These are phyloP conservation scores for Metschnikowia proteae DNA, from an alignment of 805 yeast genomes.

Conservation along the genomic window DNA sequence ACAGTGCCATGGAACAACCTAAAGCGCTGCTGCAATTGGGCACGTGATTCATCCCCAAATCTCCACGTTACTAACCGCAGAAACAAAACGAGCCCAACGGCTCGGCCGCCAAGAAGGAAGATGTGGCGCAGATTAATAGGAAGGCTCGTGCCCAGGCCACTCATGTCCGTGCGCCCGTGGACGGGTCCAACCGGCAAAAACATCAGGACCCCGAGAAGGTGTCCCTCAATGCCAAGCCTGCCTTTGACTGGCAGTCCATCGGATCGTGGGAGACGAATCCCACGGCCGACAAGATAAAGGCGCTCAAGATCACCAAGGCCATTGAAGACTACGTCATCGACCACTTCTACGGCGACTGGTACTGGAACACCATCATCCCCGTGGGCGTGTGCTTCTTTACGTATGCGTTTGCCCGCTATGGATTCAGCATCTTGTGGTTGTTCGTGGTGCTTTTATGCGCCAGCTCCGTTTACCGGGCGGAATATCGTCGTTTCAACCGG, in stretches of 20 bases:
- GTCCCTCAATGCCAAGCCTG: constrained; percentile 11
- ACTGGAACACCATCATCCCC: constrained; percentile 61
- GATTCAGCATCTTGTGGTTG: constrained; percentile 63
- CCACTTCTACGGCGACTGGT: constrained; percentile 67
- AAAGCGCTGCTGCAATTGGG: too few relatives aligned
- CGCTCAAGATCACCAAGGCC: constrained; percentile 26
- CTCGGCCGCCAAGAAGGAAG: constrained; percentile 14
- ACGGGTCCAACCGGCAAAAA: constrained; percentile 6
- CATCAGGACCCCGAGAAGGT: not conserved
- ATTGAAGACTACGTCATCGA: constrained; percentile 62
- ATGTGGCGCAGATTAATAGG: constrained; percentile 15
- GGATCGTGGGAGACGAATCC: constrained; percentile 35
- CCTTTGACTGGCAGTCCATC: constrained; percentile 40
- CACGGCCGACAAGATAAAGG: constrained; percentile 22
- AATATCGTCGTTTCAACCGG: constrained; percentile 71
- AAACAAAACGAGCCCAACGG: constrained; percentile 13
- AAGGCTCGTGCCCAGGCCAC: constrained; percentile 13
- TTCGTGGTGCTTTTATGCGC: constrained; percentile 56
- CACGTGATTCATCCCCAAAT: too few relatives aligned
- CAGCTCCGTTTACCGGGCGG: constrained; percentile 65
- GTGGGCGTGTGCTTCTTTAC: constrained; percentile 70
- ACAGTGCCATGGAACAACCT: too few relatives aligned
- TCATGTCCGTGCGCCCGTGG: constrained; percentile 13
- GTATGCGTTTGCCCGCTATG: constrained; percentile 60
- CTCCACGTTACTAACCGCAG: constrained; percentile 8